Evolutionary conservation across 345 rosid species (phyloP).

Genomic region (Geranium rotundifolium): DNA sequence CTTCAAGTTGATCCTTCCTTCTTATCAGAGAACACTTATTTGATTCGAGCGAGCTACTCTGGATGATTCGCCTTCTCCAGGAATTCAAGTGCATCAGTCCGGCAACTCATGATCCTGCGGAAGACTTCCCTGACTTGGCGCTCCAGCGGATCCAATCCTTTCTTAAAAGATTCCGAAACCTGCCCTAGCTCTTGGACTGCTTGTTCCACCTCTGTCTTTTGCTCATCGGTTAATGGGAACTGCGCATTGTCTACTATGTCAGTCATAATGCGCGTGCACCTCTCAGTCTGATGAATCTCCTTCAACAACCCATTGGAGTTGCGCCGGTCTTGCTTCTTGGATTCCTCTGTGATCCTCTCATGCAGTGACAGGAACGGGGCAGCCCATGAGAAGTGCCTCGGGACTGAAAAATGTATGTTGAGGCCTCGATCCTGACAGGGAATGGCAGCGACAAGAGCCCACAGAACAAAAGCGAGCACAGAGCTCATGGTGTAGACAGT

Average conservation of each 20-base stretch:
- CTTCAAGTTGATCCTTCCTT: not conserved
- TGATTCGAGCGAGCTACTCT: conserved; percentile 5
- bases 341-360: conserved; percentile 27
- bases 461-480: conserved; percentile 22
- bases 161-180: conserved; percentile 19
- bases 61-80: conserved; percentile 2
- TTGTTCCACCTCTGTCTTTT: conserved; percentile 15
- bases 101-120: conserved; percentile 21
- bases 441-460: conserved; percentile 35
- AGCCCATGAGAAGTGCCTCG: conserved; percentile 21
- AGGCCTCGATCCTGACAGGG: conserved; percentile 37
- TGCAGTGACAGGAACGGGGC: conserved; percentile 13
- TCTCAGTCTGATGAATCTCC: conserved; percentile 26
- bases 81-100: conserved; percentile 26
- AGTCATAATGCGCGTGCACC: conserved; percentile 14
- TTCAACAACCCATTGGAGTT: conserved; percentile 21
- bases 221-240: conserved; percentile 20
- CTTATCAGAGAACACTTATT: conserved; percentile 3
- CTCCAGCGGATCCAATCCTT: conserved; percentile 29
- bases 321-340: conserved; percentile 21
- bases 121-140: conserved; percentile 27
- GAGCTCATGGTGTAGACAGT: conserved; percentile 23
- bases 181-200: conserved; percentile 15
- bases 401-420: conserved; percentile 19
- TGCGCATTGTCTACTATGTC: conserved; percentile 24